These are phyloP conservation scores for Sugiyamaella chiloensis DNA, from an alignment of 805 yeast species.

Conservation along the genomic window DNA sequence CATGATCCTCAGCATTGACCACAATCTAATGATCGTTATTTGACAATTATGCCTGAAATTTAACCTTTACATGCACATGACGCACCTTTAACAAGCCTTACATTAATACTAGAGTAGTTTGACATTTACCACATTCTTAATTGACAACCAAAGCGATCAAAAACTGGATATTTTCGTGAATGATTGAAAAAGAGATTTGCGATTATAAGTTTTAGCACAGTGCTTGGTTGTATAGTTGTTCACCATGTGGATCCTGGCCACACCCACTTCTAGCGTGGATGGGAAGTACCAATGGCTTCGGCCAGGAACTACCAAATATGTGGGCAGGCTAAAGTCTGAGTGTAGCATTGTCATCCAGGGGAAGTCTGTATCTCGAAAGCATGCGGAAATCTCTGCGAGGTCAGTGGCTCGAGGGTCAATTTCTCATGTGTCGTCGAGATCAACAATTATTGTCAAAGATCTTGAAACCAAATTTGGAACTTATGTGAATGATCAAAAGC, in stretches of 20 bases:
- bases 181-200: not conserved
- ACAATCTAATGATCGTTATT: too few species aligned
- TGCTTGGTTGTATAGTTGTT: too few species aligned
- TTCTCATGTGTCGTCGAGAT: slow-evolving; percentile 20
- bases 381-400: slow-evolving; percentile 21
- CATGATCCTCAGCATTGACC: too few species aligned
- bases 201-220: too few species aligned
- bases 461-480: slow-evolving; percentile 30
- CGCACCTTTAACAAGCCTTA: too few species aligned
- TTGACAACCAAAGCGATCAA: too few species aligned
- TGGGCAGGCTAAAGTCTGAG: slow-evolving; percentile 25
- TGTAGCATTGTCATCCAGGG: slow-evolving; percentile 20
- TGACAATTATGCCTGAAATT: too few species aligned
- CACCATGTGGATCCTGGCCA: too few species aligned
- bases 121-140: too few species aligned
- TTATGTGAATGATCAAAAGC: slow-evolving; percentile 10
- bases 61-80: too few species aligned
- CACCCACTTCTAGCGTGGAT: not conserved
- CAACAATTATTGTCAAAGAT: slow-evolving; percentile 24
- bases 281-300: slow-evolving; percentile 28
- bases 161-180: too few species aligned
- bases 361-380: slow-evolving; percentile 30
- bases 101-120: too few species aligned
- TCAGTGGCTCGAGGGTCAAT: slow-evolving; percentile 12
- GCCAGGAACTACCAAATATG: slow-evolving; percentile 23